Base-by-base conservation (phyloP, 305 asterid genomes). In the Caryopteris hybrid region DNA sequence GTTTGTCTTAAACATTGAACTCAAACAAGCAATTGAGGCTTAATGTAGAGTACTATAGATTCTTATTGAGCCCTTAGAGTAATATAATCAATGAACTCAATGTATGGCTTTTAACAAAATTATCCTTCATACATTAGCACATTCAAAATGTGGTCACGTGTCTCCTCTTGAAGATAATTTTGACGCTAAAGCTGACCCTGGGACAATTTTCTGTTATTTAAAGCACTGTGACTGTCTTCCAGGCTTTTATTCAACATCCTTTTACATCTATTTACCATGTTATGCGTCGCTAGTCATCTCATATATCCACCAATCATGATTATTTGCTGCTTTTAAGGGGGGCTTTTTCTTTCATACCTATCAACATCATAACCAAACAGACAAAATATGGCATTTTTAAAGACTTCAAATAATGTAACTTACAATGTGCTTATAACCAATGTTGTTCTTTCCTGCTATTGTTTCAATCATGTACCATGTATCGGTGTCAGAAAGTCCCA, bases 361-460 rank as follows among this genome's bases (percentile, higher is more conserved):
- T 13, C 63, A 56, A 59, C 13, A 59, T 50, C 45, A 46, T 48
- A 59, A 42, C 36, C 54, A 60, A 12, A 31, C 55, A 61, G 3
- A 34, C 53, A 61, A 23, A 50, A 61, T 13, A 34, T 22, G 60
- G 45, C 46, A 56, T 38, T 38, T 38, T 48, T 31, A 31, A 50
- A 16, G 13, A 39, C 34, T 50, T 34, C 21, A 6, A 7, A 29
- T 47, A 20, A n/a, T 29, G 43, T n/a, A 39, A 70, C 75, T 70
- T 70, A 70, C 75, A 41, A 70, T 61, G 63, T 70, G 75, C 18
- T 61, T 70, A 51, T 61, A 70, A 25, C 75, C 75, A 61, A 70
- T 51, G 31, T 70, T 70, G 31, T 70, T 70, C 56, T 70, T 70
- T 52, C 75, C 75, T 12, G 75, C 75, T 25, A 70, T 70, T 14